Evolutionary conservation across 2,329 filamentous ascomycete species (phyloP), one percentile per base, ranked within the genome.

Genomic region (Byssothecium circinans): DNA sequence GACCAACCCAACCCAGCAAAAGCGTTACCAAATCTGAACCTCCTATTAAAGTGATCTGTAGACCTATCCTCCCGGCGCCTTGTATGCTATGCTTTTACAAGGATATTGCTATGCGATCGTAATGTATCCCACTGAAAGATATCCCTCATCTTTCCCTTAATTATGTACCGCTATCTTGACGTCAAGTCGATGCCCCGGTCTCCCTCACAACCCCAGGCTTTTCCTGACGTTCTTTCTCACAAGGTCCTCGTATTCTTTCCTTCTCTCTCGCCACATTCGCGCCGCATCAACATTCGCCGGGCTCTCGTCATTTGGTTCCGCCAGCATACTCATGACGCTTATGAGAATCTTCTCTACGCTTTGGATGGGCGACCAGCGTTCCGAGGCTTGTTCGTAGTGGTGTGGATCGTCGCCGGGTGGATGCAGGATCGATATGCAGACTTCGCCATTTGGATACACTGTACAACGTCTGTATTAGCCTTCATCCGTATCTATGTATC

Each of bases 351-450:
- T 95, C 78, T 96, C 92, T 43, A 92, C 91, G 11, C 88, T 91
- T 73, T 97, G 94, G 2, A 97, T 92, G 22, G 94, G 94, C 49
- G 83, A 88, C 94, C 94, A 99, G 51, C 94, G 84, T 79, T 99
- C 94, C 23, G 84, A 81, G 14, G 91, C 91, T 20, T 82, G 82
- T 73, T 99, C 94, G 76, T 99, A 99, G 43, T 92, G 92, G 73
- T 88, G 94, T 67, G 89, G 85, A 68, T 99, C 94, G 65, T 96
- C 91, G 74, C 89, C 91, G 4, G 94, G 92, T 11, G 92, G 89
- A 72, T 99, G 94, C 34, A 99, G 81, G 74, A 99, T 99, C 35
- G 89, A 95, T 71, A 99, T 97, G 79, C 94, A 99, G 48, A 99
- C 89, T 57, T 87, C 84, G 63, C 94, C 94, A 66, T 83, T 84